Evolutionary conservation across 371 early-diverging fungal genomes (phyloP), one percentile per base, ranked within the genome.

Genomic region (Haplosporangium sp.): DNA sequence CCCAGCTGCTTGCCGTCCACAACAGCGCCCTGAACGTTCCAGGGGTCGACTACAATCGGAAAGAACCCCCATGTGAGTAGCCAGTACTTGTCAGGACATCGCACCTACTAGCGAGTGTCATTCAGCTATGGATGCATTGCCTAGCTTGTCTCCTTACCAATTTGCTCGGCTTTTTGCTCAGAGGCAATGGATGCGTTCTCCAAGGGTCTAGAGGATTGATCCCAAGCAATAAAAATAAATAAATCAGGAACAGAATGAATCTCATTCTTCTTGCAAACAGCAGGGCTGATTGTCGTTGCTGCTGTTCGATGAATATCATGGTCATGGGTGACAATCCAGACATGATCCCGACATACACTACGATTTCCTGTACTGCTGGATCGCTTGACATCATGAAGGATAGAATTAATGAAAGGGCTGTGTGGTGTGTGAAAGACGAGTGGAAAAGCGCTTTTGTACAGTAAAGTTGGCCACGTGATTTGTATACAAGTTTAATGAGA

Each of bases 11-110:
- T 90, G 72, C 99, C 98, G 72, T 92, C 91, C 3, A 94, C 94
- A 55, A 91, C 87, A 40, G 94, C 96, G 64, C 98, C 99, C 82
- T 96, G 91, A 3, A 99, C 99, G 67, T 95, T 94, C 99, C 98
- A 99, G 57, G 99, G 99, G 14, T 95, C 96, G 46, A 99, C 90
- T 69, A 89, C 86, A 41, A 37, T 29, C 29, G 29, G 4, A 29
- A 29, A 29, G 29, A 29, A 29, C 1, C 29, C 29, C 29, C 1
- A 4, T 29, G 29, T 29, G 29, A 29, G 29, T 29, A 29, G 1
- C 29, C 29, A 29, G 29, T 29, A 29, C 29, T 29, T 29, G 29
- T 29, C 29, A 29, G 29, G 29, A 29, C 29, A 29, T 29, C 29
- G 4, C 4, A 4, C 29, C 29, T 29, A 29, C 29, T 29, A 29